Evolutionary conservation across 2,329 filamentous ascomycete genomes (phyloP), one percentile per base, ranked within the genome.

Genomic region (Neofusicoccum umdonicola): DNA sequence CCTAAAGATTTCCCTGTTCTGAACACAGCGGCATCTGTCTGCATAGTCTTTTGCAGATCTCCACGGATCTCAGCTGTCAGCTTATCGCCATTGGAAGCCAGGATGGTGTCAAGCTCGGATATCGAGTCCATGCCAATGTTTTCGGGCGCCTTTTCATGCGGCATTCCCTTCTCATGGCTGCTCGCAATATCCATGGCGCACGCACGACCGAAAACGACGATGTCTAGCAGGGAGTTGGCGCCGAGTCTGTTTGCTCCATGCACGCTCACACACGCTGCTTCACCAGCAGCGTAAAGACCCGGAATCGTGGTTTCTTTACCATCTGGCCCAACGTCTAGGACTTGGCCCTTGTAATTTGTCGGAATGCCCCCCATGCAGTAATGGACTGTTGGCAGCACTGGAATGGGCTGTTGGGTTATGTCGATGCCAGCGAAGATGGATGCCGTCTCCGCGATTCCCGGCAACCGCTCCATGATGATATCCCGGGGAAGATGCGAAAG

Each of bases 361-460:
- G 81, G 80, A 12, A 83, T 80, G 27, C 81, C 81, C 19, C 81
- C 81, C 81, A 83, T 83, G 66, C 80, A 82, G 67, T 83, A 83
- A 68, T 83, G 82, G 3, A 84, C 82, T 1, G 82, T 84, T 0
- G 82, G 82, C 4, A 82, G 65, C 2, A 84, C 82, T 1, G 82
- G 82, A 65, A 84, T 83, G 0, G 81, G 79, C 66, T 83, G 73
- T 68, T 75, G 78, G 13, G 80, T 82, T 22, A 83, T 79, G 66
- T 83, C 81, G 15, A 83, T 80, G 4, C 81, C 81, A 1, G 81
- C 79, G 68, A 83, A 83, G 37, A 83, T 82, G 4, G 72, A 76
- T 1, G 81, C 81, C 12, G 81, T 83, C 68, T 83, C 81, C n/a
- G 81, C 79, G 47, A 83, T 83, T 1, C 81, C 81, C 2, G 81